These are phyloP conservation scores for Dendrobium nobile DNA, from an alignment of 106 monocot species.

Conservation along the genomic window DNA sequence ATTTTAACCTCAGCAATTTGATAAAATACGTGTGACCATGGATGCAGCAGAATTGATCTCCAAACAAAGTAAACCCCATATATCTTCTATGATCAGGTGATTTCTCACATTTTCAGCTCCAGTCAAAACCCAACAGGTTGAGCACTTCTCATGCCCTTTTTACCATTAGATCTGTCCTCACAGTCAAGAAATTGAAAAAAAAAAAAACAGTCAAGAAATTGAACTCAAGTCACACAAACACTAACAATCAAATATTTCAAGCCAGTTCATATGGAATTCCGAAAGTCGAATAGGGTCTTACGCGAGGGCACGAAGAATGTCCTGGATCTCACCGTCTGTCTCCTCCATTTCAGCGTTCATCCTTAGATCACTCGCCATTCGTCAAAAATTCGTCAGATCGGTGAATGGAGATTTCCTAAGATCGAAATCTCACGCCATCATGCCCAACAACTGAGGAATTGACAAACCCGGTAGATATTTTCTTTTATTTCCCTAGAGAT, in stretches of 20 bases:
- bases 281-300: background rate
- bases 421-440: background rate
- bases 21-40: background rate
- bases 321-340: constrained; percentile 34
- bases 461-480: background rate
- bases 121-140: background rate
- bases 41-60: background rate
- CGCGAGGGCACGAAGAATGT: constrained; percentile 38
- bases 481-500: background rate
- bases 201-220: background rate
- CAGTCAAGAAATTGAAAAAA: background rate
- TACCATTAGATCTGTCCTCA: background rate
- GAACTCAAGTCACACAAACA: background rate
- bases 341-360: constrained; percentile 42
- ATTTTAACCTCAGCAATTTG: background rate
- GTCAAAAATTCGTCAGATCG: background rate
- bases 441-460: background rate
- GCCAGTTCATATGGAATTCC: background rate
- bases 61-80: background rate
- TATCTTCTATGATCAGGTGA: background rate
- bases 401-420: background rate
- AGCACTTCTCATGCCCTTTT: background rate
- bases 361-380: constrained; percentile 19
- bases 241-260: background rate
- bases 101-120: background rate